Evolutionary conservation across 371 early-diverging fungal species (phyloP), one percentile per base, ranked within the genome.

Genomic region (Mortierella sp.): DNA sequence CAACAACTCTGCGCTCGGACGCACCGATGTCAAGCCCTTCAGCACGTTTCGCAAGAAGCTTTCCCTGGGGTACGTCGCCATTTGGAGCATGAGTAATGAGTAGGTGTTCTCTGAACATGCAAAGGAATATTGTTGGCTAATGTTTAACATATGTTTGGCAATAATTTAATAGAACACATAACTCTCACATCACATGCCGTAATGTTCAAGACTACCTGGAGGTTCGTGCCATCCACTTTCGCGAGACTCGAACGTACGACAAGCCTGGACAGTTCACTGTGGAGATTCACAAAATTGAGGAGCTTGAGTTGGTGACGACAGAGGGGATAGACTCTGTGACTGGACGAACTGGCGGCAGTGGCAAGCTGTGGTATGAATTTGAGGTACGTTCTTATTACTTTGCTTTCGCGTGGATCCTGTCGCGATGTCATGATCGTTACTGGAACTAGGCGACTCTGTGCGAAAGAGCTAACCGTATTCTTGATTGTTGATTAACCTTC

Each of bases 11-110:
- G 85, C 85, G 16, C 85, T 81, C 21, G 85, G 85, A 14, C 72
- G 85, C 11, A 78, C 79, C 6, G 81, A 85, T 67, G 85, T 85
- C 31, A 85, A 85, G 54, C 85, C 85, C 21, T 85, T 78, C 67
- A 73, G 71, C 21, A 53, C 69, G 2, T 85, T 85, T 37, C 78
- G 81, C 24, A 85, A 85, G 67, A 75, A 75, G 37, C 46, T 85
- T 6, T 85, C 85, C n/a, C 51, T 85, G 10, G 85, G 85, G 76
- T 78, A 78, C 57, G 73, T 34, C 6, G 13, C 16, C 13, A 28
- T 57, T 19, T 13, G 3, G 50, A 50, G 16, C 50, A 16, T 16
- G 50, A 3, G 16, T 21, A 11, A 16, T 16, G 50, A 3, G 16
- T 21, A 11, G 21, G 14, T 61, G 61, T 55, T 24, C 16, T 46